These are phyloP conservation scores for Colletotrichum sp. DNA, from an alignment of 2,329 filamentous ascomycete species.

Conservation along the genomic window DNA sequence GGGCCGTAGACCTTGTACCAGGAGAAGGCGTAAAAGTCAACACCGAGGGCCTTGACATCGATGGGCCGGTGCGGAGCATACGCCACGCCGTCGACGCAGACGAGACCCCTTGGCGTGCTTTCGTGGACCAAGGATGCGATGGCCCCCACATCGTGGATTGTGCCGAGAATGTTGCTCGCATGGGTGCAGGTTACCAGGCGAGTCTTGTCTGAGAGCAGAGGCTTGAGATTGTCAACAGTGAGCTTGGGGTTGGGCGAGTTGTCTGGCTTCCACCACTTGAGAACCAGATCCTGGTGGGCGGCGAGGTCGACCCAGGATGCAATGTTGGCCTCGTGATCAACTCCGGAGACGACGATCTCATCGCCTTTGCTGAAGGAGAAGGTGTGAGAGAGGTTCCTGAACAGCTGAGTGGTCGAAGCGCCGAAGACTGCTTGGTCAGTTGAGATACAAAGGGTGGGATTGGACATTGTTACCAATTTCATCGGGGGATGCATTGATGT, in stretches of 20 bases:
- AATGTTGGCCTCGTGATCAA: conserved; percentile 82
- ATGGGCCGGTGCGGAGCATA: conserved; percentile 75
- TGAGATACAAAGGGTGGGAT: neutral
- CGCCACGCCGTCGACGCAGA: conserved; percentile 78
- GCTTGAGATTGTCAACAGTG: conserved; percentile 57
- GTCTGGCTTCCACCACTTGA: conserved; percentile 73
- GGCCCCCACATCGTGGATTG: conserved; percentile 66
- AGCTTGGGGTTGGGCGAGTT: conserved; percentile 61
- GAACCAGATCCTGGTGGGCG: conserved; percentile 57
- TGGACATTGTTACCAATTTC: conserved; percentile 60
- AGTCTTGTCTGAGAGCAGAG: conserved; percentile 67
- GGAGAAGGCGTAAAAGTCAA: conserved; percentile 79
- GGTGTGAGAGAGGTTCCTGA: conserved; percentile 70
- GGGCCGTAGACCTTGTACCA: conserved; percentile 88
- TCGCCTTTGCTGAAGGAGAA: conserved; percentile 60
- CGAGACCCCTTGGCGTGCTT: conserved; percentile 56
- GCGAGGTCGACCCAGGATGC: conserved; percentile 76
- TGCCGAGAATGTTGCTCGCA: conserved; percentile 75
- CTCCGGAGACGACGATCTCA: conserved; percentile 72
- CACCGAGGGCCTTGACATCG: conserved; percentile 70
- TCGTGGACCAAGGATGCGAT: conserved; percentile 59
- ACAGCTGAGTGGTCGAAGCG: conserved; percentile 76
- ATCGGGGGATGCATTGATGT: conserved; percentile 69
- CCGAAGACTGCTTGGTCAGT: conserved; percentile 62
- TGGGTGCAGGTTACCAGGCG: conserved; percentile 77